Base-by-base conservation (phyloP, 2,329 filamentous ascomycete species). In the Fusarium algeriense region DNA sequence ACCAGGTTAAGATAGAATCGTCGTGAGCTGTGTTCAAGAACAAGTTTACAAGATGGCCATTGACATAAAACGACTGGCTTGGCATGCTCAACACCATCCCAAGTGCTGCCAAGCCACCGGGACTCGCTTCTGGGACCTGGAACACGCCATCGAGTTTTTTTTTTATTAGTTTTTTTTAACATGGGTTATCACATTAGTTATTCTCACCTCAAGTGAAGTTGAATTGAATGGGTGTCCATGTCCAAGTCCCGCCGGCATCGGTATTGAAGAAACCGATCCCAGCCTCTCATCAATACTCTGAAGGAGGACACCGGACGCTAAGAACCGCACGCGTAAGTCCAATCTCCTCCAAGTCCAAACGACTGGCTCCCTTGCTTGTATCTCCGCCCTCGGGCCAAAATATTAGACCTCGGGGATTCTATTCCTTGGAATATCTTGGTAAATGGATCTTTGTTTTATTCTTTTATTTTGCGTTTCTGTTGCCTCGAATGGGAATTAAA, bases 121-220 rank as follows among this genome's bases (percentile, higher is more conserved):
- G 23, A 56, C 41, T 40, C 13, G 35, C 41, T 61, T 23, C 26
- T 34, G 34, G 48, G 37, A 64, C 57, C 45, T 50, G 43, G 28
- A 46, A 41, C 37, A 35, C 34, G 20, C 54, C 45, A 64, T 68
- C 57, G 32, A 68, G 44, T 34, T 68, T 67, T 67, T 61, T 46
- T 28, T 32, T 44, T n/a, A 3, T 23, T 23, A 64, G 37, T 34
- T 68, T 67, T 67, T 52, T 46, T 28, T 32, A 37, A 20, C 57
- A 64, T 43, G 61, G 43, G 20, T 53, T 28, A 40, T 54, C 20
- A 32, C 50, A 6, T 23, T 41, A 30, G 50, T 43, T 38, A 32
- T 19, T 34, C 28, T 44, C 45, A 48, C 35, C 50, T 65, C 30
- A 37, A 34, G 26, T 48, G 23, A 53, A 55, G 40, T 28, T 40